These are phyloP conservation scores for Nitzschia sp. DNA, from an alignment of 108 stramenopile species.

Conservation along the genomic window DNA sequence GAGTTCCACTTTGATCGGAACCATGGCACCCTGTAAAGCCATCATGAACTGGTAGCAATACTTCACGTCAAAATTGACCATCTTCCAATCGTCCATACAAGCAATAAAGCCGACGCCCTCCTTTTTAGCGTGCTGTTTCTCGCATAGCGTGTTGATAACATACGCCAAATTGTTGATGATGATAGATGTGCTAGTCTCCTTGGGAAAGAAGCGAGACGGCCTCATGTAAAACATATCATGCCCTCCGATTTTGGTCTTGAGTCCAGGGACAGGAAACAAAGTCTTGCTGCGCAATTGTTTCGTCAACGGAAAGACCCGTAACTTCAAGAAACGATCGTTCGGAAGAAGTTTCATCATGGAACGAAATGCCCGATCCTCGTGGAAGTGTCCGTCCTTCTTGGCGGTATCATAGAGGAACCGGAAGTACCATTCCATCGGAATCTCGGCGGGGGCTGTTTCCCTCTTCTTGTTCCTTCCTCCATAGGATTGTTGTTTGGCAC, in stretches of 20 bases:
- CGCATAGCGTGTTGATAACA: conserved; percentile 32
- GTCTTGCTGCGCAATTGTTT: conserved; percentile 18
- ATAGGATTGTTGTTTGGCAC: conserved; percentile 20
- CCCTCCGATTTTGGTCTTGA: conserved; percentile 34
- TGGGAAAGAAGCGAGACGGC: conserved; percentile 50
- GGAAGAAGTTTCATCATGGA: conserved; percentile 3
- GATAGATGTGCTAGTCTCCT: conserved; percentile 21
- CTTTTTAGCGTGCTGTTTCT: conserved; percentile 31
- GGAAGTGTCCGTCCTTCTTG: background rate
- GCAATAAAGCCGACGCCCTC: conserved; percentile 55
- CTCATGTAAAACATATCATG: conserved; percentile 53
- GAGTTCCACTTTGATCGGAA: conserved; percentile 37
- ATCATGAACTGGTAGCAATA: conserved; percentile 54
- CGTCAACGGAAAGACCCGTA: background rate
- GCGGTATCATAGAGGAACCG: background rate
- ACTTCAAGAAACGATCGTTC: background rate
- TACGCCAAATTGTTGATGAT: conserved; percentile 58
- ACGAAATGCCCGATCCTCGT: conserved; percentile 25
- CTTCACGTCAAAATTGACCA: conserved; percentile 42
- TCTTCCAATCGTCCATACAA: conserved; percentile 52
- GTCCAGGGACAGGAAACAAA: conserved; percentile 50
- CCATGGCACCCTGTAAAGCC: conserved; percentile 37
- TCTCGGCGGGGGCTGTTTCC: background rate
- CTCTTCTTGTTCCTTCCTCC: conserved; percentile 24
- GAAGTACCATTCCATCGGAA: background rate